Conservation (phyloP, 768 basidiomycete genomes). For the Hirschioporus abietinus region DNA sequence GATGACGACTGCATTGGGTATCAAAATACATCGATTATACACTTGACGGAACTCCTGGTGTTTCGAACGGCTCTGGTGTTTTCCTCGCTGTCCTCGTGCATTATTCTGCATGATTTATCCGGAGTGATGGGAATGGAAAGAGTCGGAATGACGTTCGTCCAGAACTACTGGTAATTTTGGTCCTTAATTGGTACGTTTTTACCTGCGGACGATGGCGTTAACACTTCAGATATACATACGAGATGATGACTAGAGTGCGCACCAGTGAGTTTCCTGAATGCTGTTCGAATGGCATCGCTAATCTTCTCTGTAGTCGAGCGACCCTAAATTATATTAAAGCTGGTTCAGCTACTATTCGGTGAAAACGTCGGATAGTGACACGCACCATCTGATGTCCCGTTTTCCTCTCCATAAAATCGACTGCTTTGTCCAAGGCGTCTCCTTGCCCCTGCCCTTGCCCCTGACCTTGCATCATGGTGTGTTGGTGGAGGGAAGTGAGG, state of each 20-base stretch:
- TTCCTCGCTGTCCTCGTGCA: too few species aligned
- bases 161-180: conserved; percentile 7
- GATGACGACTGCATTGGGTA: too few species aligned
- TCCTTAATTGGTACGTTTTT: conserved; percentile 14
- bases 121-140: too few species aligned
- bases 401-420: conserved; percentile 11
- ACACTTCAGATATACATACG: too few species aligned
- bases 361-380: not conserved
- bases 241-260: not conserved
- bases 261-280: conserved; percentile 13
- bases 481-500: not conserved
- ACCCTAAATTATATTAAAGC: conserved; percentile 8
- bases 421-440: conserved; percentile 13
- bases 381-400: conserved; percentile 12
- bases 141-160: not conserved
- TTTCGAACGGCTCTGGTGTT: too few species aligned
- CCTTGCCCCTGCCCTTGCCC: conserved; percentile 4
- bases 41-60: too few species aligned
- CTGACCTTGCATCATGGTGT: not conserved
- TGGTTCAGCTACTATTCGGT: not conserved
- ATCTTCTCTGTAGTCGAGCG: conserved; percentile 14
- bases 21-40: too few species aligned
- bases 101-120: too few species aligned
- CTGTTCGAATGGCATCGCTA: conserved; percentile 12
- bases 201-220: not conserved